Evolutionary conservation across 163 green algal species (phyloP).

Genomic region (Prototheca cutis): DNA sequence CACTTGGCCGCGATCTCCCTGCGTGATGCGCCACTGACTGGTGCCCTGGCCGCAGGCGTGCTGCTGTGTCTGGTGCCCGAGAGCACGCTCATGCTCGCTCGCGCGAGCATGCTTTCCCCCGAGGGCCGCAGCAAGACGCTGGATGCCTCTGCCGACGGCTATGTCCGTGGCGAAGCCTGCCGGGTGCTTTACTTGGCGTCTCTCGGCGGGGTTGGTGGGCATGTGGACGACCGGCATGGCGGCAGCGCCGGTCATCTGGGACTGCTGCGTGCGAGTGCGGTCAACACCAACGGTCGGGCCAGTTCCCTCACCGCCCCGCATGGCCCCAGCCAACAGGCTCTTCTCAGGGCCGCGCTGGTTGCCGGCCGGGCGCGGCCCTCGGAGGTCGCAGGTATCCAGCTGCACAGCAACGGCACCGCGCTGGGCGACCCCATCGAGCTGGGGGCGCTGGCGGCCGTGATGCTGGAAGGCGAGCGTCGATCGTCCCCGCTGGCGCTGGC

Average conservation of each 20-base stretch:
- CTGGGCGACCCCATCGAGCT: conserved; percentile 74
- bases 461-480: conserved; percentile 15
- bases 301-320: conserved; percentile 49
- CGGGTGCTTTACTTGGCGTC: conserved; percentile 10
- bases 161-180: conserved; percentile 62
- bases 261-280: conserved; percentile 15
- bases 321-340: conserved; percentile 62
- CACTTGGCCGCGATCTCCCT: conserved; percentile 21
- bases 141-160: conserved; percentile 71
- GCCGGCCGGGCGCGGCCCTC: conserved; percentile 1
- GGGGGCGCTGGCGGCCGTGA: conserved; percentile 22
- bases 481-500: conserved; percentile 30
- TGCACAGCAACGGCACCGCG: conserved; percentile 65
- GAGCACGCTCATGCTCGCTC: conserved; percentile 34
- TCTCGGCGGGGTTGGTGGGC: no score
- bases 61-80: conserved; percentile 45
- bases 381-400: conserved; percentile 45
- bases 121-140: conserved; percentile 80
- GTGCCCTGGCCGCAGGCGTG: conserved; percentile 47
- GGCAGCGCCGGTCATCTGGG: neutral
- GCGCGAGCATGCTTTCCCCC: conserved; percentile 47
- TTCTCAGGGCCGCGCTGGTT: conserved; percentile 48
- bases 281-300: conserved; percentile 40
- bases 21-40: conserved; percentile 6
- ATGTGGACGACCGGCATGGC: neutral